Evolutionary conservation across 192 early-diverging fungal species (phyloP).

Genomic region (Linnemannia elongata): DNA sequence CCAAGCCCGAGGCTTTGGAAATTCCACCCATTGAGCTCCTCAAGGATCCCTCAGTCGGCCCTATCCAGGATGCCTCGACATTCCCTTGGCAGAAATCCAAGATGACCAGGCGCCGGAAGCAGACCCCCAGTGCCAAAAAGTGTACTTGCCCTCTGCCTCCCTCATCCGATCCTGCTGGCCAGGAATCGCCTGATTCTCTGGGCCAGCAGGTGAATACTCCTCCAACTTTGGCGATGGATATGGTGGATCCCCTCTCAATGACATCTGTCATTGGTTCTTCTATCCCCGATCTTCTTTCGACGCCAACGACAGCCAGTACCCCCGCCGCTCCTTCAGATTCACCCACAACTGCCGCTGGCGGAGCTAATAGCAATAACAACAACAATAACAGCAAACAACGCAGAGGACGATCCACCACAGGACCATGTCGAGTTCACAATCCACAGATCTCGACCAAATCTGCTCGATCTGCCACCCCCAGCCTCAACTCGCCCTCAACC

Average conservation of each 20-base stretch:
- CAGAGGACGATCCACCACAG: constrained; percentile 38
- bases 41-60: constrained; percentile 27
- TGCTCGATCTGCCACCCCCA: constrained; percentile 34
- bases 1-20: constrained; percentile 49
- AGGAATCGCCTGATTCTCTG: constrained; percentile 26
- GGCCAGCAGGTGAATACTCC: background rate
- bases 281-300: background rate
- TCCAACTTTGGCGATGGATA: background rate
- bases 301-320: background rate
- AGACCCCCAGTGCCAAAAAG: constrained; percentile 20
- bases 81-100: constrained; percentile 56
- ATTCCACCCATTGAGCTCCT: constrained; percentile 33
- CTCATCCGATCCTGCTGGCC: constrained; percentile 41
- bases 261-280: background rate
- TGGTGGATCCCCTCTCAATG: background rate
- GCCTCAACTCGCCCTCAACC: background rate
- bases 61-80: constrained; percentile 41
- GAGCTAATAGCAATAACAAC: background rate
- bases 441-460: constrained; percentile 23
- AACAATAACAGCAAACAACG: constrained; percentile 9
- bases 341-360: background rate
- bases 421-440: constrained; percentile 49
- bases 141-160: constrained; percentile 42
- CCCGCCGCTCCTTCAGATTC: background rate
- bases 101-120: constrained; percentile 41